Base-by-base conservation (phyloP, 192 early-diverging fungal genomes). In the Lunasporangiospora selenospora region DNA sequence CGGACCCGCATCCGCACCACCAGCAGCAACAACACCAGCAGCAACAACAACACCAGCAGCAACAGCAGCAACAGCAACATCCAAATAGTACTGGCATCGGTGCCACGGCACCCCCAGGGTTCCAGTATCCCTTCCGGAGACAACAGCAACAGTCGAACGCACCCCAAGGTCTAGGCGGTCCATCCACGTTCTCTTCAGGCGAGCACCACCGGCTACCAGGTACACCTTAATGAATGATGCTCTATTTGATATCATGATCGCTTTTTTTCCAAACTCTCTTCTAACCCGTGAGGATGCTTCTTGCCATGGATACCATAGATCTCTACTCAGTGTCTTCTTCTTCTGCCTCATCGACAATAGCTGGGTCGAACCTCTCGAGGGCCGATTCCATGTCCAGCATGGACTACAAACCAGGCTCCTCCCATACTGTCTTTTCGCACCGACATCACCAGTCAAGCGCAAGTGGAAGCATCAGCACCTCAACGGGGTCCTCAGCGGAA, bases 311-410 rank as follows among this genome's bases (percentile, higher is more conserved):
- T 27, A 6, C 21, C 19, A 39, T 53, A 73, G 69, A 73, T 55
- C 30, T 73, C 18, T 63, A 73, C 30, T n/a, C n/a, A n/a, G 58
- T 73, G 69, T 53, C 60, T 43, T 73, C 69, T 1, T 48, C 69
- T 19, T 70, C 60, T 15, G 69, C 69, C 0, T 61, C 69, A 3
- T 73, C 69, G 21, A 63, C 55, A 19, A 58, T 50, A 29, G 62
- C 67, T 1, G 62, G 53, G 13, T 73, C 67, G 4, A 73, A 60
- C 40, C 54, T 73, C 27, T 73, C 69, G n/a, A 48, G 69, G 18
- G 55, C 69, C 9, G 69, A 73, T 34, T 73, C 69, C 15, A 53
- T 73, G 1, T 73, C 69, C 11, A 73, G 19, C 4, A 63, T 58
- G 61, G 69, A 73, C 33, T 73, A 62, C 29, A 54, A 58, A 6